Evolutionary conservation across 352 stramenopile genomes (phyloP).

Genomic region (Halophytophthora batemanensis): DNA sequence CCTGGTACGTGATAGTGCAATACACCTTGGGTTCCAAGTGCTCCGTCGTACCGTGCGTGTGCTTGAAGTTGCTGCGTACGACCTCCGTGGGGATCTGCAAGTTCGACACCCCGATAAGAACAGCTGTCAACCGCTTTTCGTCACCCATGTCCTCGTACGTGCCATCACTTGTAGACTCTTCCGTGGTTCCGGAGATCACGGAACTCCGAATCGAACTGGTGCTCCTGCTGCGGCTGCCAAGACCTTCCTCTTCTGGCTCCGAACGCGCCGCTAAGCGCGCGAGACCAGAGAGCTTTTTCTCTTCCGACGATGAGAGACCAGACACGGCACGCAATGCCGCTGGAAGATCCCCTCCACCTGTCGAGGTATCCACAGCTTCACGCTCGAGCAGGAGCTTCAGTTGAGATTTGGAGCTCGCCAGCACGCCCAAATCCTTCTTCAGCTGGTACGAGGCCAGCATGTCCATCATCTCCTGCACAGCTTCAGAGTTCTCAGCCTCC

Average conservation of each 20-base stretch:
- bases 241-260: constrained; percentile 15
- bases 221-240: constrained; percentile 12
- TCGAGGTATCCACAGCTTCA: constrained; percentile 72
- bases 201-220: constrained; percentile 25
- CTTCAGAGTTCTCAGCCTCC: constrained; percentile 12
- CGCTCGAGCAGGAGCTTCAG: constrained; percentile 65
- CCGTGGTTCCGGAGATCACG: constrained; percentile 53
- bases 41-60: constrained; percentile 23
- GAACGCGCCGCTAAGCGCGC: constrained; percentile 18
- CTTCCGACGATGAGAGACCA: constrained; percentile 11
- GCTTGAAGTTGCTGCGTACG: constrained; percentile 37
- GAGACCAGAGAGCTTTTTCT: constrained; percentile 30
- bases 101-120: constrained; percentile 74
- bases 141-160: constrained; percentile 61
- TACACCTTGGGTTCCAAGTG: constrained; percentile 66
- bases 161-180: constrained; percentile 61
- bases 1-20: constrained; percentile 75
- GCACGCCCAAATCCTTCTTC: constrained; percentile 49
- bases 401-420: constrained; percentile 65
- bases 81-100: constrained; percentile 47
- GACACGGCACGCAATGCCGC: constrained; percentile 18
- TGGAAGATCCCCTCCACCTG: constrained; percentile 36
- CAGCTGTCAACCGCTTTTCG: constrained; percentile 67
- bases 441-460: constrained; percentile 38
- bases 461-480: constrained; percentile 25